Conservation (phyloP, 768 basidiomycete genomes). For the Termitomyces sp. region DNA sequence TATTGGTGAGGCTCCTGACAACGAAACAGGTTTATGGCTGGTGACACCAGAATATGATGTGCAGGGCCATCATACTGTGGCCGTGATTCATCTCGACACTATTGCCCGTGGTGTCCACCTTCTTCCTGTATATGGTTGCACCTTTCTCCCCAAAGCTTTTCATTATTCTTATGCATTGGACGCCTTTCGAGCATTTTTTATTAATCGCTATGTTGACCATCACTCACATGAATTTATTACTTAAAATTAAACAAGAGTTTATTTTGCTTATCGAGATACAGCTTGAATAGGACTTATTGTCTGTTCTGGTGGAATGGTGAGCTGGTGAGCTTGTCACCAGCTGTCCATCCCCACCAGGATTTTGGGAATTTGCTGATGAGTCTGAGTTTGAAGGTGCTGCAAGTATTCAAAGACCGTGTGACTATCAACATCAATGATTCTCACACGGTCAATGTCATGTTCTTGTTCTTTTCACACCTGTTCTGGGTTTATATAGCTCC, state of each 20-base stretch:
- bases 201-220: conserved; percentile 30
- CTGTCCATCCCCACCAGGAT: too few species aligned
- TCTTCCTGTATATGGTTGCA: conserved; percentile 22
- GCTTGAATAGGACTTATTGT: too few species aligned
- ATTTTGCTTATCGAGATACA: too few species aligned
- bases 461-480: too few species aligned
- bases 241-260: conserved; percentile 8
- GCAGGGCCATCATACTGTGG: not conserved
- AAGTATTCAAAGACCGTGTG: too few species aligned
- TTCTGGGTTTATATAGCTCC: too few species aligned
- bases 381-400: too few species aligned
- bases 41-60: not conserved
- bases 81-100: conserved; percentile 24
- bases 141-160: conserved; percentile 17
- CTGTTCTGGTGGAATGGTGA: too few species aligned
- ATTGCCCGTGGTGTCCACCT: conserved; percentile 27
- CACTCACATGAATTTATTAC: conserved; percentile 26
- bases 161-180: conserved; percentile 19
- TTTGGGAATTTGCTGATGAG: too few species aligned
- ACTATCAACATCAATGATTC: too few species aligned
- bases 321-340: too few species aligned
- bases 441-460: too few species aligned
- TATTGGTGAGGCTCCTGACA: conserved; percentile 1
- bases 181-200: conserved; percentile 21
- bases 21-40: not conserved